Evolutionary conservation across 139 green algal genomes (phyloP), one percentile per base, ranked within the genome.

Genomic region (Volvox africanus): DNA sequence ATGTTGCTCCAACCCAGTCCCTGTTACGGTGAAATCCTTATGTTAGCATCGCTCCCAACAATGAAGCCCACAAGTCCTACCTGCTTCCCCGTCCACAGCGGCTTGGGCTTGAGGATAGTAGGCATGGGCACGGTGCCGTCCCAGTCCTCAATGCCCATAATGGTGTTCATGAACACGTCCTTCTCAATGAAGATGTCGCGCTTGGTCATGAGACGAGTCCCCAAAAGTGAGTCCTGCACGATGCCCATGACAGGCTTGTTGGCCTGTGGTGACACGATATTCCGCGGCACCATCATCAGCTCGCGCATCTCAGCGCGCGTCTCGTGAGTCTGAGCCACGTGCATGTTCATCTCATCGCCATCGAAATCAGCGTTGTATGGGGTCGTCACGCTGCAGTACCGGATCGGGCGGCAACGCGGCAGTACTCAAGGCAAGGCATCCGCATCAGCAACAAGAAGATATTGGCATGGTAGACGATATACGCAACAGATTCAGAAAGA

Each of bases 311-410:
- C 98, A 1, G 98, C 97, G 1, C 96, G 95, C 50, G 97, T 98
- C 95, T 99, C 98, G 32, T 97, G 97, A 28, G 94, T 97, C 89
- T 96, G 98, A 61, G 97, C 97, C 50, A 99, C 96, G 94, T 99
- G 98, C 98, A 99, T 99, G 97, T 99, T 99, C 98, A 99, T 99
- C 95, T 99, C 98, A 91, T 99, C 98, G 30, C 98, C 98, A 89
- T 99, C 98, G 94, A 99, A 99, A 93, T 99, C 98, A 79, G 98
- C 98, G 94, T 99, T 99, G 97, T 99, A 99, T n/a, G 98, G 98
- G 61, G 97, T 98, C 6, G 98, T 99, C 71, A 99, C 98, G 69
- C 85, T 89, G 85, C 18, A 95, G 44, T 55, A 9, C 5, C 44
- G 44, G 44, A 55, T 9, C 5, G 44, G 44, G 44, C 44, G 44